Percentiles rank a stretch among this genome's conserved stretches.
These are phyloP conservation scores for Polyporus tsugae DNA, from an alignment of 1,284 basidiomycete species.

Conservation along the genomic window DNA sequence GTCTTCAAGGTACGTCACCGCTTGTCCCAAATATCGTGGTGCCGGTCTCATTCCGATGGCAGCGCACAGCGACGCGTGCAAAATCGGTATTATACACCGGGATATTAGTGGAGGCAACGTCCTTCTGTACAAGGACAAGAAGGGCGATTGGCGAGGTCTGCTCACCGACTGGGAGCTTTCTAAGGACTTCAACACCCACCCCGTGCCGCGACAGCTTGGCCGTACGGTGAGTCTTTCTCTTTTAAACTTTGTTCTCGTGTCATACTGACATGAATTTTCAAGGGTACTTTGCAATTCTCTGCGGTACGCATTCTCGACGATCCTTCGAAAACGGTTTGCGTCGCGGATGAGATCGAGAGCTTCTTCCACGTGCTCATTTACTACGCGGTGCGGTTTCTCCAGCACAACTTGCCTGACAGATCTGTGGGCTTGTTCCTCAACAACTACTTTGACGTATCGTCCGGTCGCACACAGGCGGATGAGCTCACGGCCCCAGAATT, in stretches of 20 bases:
- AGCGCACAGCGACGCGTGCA: constrained; percentile 16
- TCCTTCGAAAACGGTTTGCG: background rate
- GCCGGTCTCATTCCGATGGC: too few species aligned
- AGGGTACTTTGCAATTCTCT: constrained; percentile 28
- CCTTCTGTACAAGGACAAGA: constrained; percentile 9
- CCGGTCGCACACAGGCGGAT: background rate
- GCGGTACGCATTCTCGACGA: constrained; percentile 17
- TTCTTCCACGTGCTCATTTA: constrained; percentile 26
- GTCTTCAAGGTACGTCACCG: background rate
- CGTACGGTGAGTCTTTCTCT: constrained; percentile 13
- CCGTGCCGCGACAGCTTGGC: constrained; percentile 4
- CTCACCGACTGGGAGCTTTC: constrained; percentile 23
- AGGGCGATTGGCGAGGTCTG: background rate
- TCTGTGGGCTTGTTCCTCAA: constrained; percentile 14
- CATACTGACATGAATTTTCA: background rate
- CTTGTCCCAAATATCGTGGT: too few species aligned
- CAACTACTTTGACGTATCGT: constrained; percentile 21
- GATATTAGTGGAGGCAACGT: constrained; percentile 27
- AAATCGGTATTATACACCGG: constrained; percentile 14
- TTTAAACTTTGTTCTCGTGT: background rate
- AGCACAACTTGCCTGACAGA: constrained; percentile 10
- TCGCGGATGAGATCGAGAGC: constrained; percentile 25
- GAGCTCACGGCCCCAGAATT: background rate
- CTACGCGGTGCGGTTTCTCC: constrained; percentile 16
- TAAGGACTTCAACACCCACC: background rate